phyloP scores from a whole-genome alignment of 176 grass and related monocot genomes.

The Thinopyrum elongatum region DNA sequence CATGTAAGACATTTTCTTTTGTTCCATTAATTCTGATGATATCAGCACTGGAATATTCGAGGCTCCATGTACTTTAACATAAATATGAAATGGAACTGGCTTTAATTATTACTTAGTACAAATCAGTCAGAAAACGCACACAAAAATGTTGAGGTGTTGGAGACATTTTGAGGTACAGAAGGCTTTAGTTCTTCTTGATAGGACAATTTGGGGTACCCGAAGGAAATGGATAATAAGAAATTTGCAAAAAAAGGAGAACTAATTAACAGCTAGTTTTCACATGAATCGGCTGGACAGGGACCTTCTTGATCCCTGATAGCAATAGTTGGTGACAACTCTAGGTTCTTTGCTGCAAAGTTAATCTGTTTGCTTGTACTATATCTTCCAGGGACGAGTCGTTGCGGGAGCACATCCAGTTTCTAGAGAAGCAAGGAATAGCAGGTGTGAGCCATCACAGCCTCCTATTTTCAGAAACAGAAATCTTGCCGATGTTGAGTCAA shows the following conservation, averaged over 20 bases:
- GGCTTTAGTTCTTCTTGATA: neutral
- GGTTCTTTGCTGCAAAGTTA: neutral
- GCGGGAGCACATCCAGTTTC: neutral
- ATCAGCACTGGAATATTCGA: neutral
- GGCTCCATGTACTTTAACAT: constrained; percentile 6
- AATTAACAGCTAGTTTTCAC: neutral
- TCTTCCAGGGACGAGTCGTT: neutral
- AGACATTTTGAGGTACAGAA: neutral
- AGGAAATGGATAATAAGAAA: neutral
- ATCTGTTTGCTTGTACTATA: neutral
- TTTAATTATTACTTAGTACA: neutral
- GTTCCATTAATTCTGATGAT: constrained; percentile 1
- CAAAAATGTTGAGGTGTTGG: neutral
- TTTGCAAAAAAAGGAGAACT: too few species aligned
- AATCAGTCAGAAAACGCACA: neutral
- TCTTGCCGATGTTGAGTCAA: constrained; percentile 30
- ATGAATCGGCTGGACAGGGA: neutral
- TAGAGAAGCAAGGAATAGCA: constrained; percentile 74
- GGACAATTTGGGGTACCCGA: neutral
- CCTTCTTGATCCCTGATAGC: neutral
- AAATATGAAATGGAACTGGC: neutral
- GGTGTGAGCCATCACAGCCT: constrained; percentile 94
- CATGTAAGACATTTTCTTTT: constrained; percentile 42
- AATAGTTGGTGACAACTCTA: neutral
- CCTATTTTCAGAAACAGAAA: constrained; percentile 62